Base-by-base conservation (phyloP, 495 filamentous ascomycete genomes). In the Saxophila tyrrhenica region DNA sequence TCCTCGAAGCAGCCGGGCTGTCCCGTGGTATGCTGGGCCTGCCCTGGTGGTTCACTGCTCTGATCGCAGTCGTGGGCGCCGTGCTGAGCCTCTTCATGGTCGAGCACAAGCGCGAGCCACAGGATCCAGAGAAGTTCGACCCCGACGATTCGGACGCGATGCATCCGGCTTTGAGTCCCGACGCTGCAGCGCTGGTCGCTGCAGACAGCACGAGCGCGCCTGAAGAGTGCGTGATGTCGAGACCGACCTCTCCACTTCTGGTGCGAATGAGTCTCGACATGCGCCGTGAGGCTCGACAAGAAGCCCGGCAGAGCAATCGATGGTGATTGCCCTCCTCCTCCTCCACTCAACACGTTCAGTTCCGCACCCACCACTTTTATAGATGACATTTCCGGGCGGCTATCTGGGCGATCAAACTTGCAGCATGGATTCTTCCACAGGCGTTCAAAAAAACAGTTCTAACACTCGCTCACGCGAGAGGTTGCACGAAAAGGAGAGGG, bases 11-110 rank as follows among this genome's bases (percentile, higher is more conserved):
- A 19, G 74, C 81, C 53, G 92, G 94, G 22, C 74, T 95, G 24
- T 72, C 81, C 50, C 73, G 81, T 25, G 90, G 91, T 38, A 87
- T 84, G 58, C 87, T 87, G 17, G 89, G 89, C 44, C 71, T 97
- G 3, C 81, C 87, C 9, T 98, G 92, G 91, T 97, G 94, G 94
- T 78, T 79, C 49, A 87, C 82, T 61, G 86, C 82, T 9, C 44
- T 87, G 9, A 80, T 96, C 29, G 83, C 87, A 55, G 59, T 89
- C 9, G 64, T 81, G 47, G 92, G 89, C 43, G 87, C 85, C n/a
- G 17, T 69, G 65, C 57, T 78, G 45, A 69, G 70, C 47, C 73
- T 82, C 56, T 60, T 62, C 23, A 68, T 70, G 67, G 61, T 59
- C 49, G 67, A 69, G 51, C 57, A 62, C 52, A 55, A 59, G 47